phyloP scores from a whole-genome alignment of 2,329 filamentous ascomycete species.

The Claviceps sp. region DNA sequence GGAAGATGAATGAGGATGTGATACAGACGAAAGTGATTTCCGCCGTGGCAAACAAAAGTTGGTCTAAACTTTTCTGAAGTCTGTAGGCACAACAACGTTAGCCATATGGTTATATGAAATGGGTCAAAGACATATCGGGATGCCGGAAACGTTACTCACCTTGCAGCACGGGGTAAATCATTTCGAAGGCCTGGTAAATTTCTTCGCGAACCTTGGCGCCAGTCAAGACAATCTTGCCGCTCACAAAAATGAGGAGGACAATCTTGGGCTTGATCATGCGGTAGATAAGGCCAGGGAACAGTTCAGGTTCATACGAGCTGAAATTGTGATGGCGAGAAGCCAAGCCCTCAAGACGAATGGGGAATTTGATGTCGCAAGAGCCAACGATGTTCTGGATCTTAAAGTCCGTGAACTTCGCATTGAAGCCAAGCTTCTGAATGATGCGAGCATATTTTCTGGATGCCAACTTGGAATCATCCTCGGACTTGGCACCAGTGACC shows the following conservation, averaged over 20 bases:
- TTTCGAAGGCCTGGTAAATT: slow-evolving; percentile 92
- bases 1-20: slow-evolving; percentile 11
- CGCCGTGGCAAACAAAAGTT: slow-evolving; percentile 5
- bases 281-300: slow-evolving; percentile 99
- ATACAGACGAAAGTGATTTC: slow-evolving; percentile 7
- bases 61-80: slow-evolving; percentile 44
- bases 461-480: slow-evolving; percentile 94
- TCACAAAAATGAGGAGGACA: slow-evolving; percentile 93
- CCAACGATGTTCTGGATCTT: slow-evolving; percentile 99
- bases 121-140: not conserved
- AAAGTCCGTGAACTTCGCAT: slow-evolving; percentile 98
- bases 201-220: slow-evolving; percentile 97
- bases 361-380: slow-evolving; percentile 98
- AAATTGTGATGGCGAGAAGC: slow-evolving; percentile 98
- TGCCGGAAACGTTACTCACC: slow-evolving; percentile 35
- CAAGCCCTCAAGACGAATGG: slow-evolving; percentile 89
- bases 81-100: slow-evolving; percentile 15
- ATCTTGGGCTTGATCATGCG: slow-evolving; percentile 99
- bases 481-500: slow-evolving; percentile 92
- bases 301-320: slow-evolving; percentile 94
- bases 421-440: slow-evolving; percentile 99
- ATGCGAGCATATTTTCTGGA: slow-evolving; percentile 97
- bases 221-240: slow-evolving; percentile 94
- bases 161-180: slow-evolving; percentile 93
- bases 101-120: not conserved